Evolutionary conservation across 148 eudicot genomes (phyloP), one percentile per base, ranked within the genome.

Genomic region (Cornus suecica): DNA sequence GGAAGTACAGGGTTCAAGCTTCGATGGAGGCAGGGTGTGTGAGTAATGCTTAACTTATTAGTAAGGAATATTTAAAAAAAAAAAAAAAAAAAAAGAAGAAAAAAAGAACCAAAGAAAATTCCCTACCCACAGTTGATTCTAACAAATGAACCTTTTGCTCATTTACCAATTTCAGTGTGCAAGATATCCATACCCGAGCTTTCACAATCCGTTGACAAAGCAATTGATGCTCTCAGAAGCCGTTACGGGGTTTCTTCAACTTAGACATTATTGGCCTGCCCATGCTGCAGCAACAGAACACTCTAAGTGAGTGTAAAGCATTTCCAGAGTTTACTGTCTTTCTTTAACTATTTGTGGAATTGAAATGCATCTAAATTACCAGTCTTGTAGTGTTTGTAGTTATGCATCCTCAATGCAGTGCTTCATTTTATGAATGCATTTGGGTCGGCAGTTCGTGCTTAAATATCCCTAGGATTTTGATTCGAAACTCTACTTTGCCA

Each of bases 101-200:
- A 32, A n/a, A n/a, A n/a, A n/a, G n/a, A n/a, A n/a, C n/a, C n/a
- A n/a, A n/a, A n/a, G n/a, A n/a, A n/a, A 32, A 32, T 2, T 32
- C 9, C 42, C 42, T 37, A 37, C 9, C 42, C 42, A 37, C 42
- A 37, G 0, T 4, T 37, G 42, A 37, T 37, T 37, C 42, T 37
- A 37, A 30, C 42, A 29, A 68, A 9, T 34, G 22, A 1, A 34
- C 23, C 27, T 69, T 25, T 22, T 73, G 26, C 67, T 41, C 54
- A 3, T 65, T 42, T 74, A 74, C 11, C 2, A 64, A 28, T 80
- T 82, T 28, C 96, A 93, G 98, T 88, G 34, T 89, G 89, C 79
- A 89, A 91, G 77, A 84, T 86, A 73, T 72, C 92, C 65, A 85
- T 91, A 62, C 93, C 98, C 48, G 92, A 88, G 84, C 87, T 89